Percentiles rank a stretch among this genome's conserved stretches.
Conservation (phyloP, 2,329 filamentous ascomycete species). For the Colletotrichum magnum region DNA sequence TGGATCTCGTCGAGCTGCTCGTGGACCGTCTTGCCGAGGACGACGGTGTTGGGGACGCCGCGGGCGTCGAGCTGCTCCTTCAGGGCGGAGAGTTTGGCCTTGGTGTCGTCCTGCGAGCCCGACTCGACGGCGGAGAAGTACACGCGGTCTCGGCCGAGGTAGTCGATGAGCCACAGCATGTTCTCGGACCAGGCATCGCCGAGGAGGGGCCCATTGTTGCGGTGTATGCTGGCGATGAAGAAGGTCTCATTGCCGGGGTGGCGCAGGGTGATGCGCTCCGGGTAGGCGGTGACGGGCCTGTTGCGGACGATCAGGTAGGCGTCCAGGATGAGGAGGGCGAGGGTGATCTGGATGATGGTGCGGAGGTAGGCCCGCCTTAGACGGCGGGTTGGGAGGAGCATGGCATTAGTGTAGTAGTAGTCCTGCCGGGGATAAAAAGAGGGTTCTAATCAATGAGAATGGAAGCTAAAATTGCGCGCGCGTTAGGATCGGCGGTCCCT, state of each 20-base stretch:
- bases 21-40: conserved; percentile 67
- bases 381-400: conserved; percentile 16
- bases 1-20: conserved; percentile 71
- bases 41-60: conserved; percentile 68
- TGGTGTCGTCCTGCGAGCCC: conserved; percentile 77
- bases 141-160: conserved; percentile 55
- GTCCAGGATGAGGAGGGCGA: conserved; percentile 29
- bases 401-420: conserved; percentile 22
- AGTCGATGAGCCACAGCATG: conserved; percentile 67
- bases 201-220: conserved; percentile 73
- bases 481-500: not conserved
- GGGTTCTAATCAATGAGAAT: not conserved
- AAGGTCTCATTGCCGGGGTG: conserved; percentile 55
- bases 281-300: conserved; percentile 1
- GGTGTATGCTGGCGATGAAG: conserved; percentile 77
- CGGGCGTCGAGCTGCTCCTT: conserved; percentile 57
- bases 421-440: not conserved
- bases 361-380: conserved; percentile 1
- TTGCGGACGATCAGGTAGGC: conserved; percentile 17
- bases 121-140: conserved; percentile 77
- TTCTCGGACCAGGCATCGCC: conserved; percentile 72
- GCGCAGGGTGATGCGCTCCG: not conserved
- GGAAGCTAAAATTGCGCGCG: not conserved
- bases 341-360: conserved; percentile 10
- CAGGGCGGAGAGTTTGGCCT: conserved; percentile 52